Conservation (phyloP, 2,329 filamentous ascomycete genomes). For the Xylaria sp. region DNA sequence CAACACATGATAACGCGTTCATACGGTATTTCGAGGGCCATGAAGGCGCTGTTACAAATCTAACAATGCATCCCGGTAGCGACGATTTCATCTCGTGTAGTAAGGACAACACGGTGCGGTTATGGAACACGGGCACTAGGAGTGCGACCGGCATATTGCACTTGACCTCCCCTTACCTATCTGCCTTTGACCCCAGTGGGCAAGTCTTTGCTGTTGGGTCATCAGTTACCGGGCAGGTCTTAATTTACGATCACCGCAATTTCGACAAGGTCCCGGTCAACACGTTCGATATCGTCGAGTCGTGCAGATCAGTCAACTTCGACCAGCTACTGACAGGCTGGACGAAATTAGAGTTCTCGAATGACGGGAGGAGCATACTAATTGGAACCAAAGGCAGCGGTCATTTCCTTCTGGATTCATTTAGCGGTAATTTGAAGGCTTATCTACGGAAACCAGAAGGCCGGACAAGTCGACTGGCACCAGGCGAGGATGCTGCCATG, state of each 20-base stretch:
- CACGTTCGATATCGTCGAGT: constrained; percentile 77
- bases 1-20: constrained; percentile 93
- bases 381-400: constrained; percentile 82
- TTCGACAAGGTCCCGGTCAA: constrained; percentile 91
- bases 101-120: constrained; percentile 85
- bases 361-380: constrained; percentile 88
- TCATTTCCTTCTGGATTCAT: constrained; percentile 93
- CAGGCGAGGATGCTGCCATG: constrained; percentile 54
- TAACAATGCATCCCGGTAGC: constrained; percentile 82
- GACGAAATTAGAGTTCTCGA: constrained; percentile 94
- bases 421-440: constrained; percentile 79
- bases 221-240: constrained; percentile 75
- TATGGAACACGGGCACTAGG: constrained; percentile 87
- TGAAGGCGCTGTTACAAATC: constrained; percentile 79
- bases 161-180: constrained; percentile 79
- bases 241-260: constrained; percentile 92
- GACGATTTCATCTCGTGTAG: constrained; percentile 94
- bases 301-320: constrained; percentile 53
- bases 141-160: constrained; percentile 81
- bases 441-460: constrained; percentile 68
- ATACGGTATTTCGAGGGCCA: constrained; percentile 96
- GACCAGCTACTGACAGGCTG: constrained; percentile 72
- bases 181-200: constrained; percentile 90
- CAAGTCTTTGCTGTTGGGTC: constrained; percentile 90
- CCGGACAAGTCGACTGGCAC: constrained; percentile 54